A percentile compares a stretch with the other conserved stretches of the same genome.
Evolutionary conservation across 495 filamentous ascomycete species (phyloP).

Genomic region (Mycothermus thermophilus): DNA sequence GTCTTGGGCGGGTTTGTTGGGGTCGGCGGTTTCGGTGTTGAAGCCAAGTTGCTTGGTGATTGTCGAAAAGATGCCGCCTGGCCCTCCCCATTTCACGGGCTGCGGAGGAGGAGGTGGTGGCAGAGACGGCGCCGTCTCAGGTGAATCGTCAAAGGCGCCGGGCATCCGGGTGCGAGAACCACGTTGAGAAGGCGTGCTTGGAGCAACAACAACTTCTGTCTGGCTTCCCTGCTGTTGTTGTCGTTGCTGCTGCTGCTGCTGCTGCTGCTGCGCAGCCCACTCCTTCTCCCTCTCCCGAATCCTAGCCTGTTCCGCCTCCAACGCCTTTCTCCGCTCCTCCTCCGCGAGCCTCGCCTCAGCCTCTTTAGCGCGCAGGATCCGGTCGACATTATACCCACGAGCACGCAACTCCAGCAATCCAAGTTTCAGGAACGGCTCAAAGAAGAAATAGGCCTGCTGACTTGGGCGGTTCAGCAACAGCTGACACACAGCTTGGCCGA

Average conservation of each 20-base stretch:
- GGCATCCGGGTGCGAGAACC: slow-evolving; percentile 16
- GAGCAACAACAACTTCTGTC: not conserved
- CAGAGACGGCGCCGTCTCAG: slow-evolving; percentile 26
- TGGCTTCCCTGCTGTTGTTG: not conserved
- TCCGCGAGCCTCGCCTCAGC: slow-evolving; percentile 77
- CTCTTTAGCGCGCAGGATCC: slow-evolving; percentile 73
- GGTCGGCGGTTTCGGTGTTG: slow-evolving; percentile 24
- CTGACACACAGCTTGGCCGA: slow-evolving; percentile 68
- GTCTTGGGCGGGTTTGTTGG: slow-evolving; percentile 13
- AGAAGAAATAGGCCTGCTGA: slow-evolving; percentile 67
- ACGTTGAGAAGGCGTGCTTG: too few relatives aligned
- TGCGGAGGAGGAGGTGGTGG: slow-evolving; percentile 6
- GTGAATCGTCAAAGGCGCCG: slow-evolving; percentile 46
- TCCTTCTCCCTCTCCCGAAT: slow-evolving; percentile 47
- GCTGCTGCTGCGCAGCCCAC: slow-evolving; percentile 30
- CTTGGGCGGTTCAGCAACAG: slow-evolving; percentile 70
- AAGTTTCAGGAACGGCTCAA: slow-evolving; percentile 72
- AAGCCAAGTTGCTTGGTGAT: slow-evolving; percentile 52
- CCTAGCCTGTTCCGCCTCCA: slow-evolving; percentile 58
- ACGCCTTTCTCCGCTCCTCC: slow-evolving; percentile 57
- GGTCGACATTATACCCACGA: slow-evolving; percentile 88
- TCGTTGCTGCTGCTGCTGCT: slow-evolving; percentile 6
- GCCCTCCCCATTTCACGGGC: slow-evolving; percentile 10
- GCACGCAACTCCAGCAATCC: slow-evolving; percentile 61
- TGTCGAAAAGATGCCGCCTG: slow-evolving; percentile 44